Conservation (phyloP, 192 early-diverging fungal genomes). For the Coemansia sp. region DNA sequence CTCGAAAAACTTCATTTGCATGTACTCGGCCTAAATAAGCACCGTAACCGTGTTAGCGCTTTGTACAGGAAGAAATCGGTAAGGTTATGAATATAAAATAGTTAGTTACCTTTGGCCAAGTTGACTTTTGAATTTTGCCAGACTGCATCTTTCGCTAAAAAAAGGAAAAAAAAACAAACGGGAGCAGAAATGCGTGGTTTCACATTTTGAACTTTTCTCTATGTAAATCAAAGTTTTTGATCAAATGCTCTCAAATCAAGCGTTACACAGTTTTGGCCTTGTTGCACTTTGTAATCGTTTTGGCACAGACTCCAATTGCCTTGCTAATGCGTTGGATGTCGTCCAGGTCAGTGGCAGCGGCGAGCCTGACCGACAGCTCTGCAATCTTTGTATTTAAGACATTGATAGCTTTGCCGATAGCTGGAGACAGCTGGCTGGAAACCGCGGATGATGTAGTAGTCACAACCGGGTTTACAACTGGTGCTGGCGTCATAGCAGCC, state of each 20-base stretch:
- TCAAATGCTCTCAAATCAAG: not conserved
- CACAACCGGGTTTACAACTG: not conserved
- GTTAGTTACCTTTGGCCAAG: slow-evolving; percentile 23
- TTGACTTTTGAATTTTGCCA: slow-evolving; percentile 1
- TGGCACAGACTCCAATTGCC: slow-evolving; percentile 26
- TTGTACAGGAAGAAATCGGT: not conserved
- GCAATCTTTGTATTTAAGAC: slow-evolving; percentile 27
- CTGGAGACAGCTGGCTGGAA: not conserved
- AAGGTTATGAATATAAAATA: not conserved
- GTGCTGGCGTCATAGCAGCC: not conserved
- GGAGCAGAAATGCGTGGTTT: not conserved
- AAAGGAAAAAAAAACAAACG: not conserved
- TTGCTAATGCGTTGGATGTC: slow-evolving; percentile 22
- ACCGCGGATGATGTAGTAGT: not conserved
- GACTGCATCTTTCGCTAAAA: slow-evolving; percentile 2
- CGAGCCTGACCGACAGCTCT: slow-evolving; percentile 19
- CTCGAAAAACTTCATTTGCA: slow-evolving; percentile 23
- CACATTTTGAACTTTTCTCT: too few species aligned
- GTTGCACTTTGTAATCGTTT: slow-evolving; percentile 20
- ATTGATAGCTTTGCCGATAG: slow-evolving; percentile 11
- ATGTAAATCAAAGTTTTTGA: not conserved
- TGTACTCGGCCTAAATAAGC: slow-evolving; percentile 17
- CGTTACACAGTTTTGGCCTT: not conserved
- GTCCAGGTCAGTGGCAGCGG: slow-evolving; percentile 12
- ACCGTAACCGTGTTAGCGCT: not conserved